A percentile compares a stretch with the other conserved stretches of the same genome.
Evolutionary conservation across 768 basidiomycete genomes (phyloP).

Genomic region (Suillus hirtellus): DNA sequence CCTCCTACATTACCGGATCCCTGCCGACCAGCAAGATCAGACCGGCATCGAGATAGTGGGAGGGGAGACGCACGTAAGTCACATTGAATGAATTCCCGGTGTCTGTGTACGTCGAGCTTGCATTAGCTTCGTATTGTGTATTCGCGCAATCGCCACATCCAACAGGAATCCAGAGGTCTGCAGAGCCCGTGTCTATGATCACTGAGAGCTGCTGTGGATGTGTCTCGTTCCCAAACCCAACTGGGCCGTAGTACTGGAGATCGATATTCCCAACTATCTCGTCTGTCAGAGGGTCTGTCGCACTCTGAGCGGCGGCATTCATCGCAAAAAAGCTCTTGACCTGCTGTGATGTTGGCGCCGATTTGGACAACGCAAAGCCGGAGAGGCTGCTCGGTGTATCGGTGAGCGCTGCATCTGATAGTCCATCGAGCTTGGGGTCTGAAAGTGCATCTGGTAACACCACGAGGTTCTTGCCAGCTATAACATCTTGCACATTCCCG

Average conservation of each 20-base stretch:
- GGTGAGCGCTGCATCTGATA: background rate
- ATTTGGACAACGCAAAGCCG: background rate
- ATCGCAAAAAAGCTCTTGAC: background rate
- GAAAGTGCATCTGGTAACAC: background rate
- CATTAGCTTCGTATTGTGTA: slow-evolving; percentile 37
- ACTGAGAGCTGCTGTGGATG: slow-evolving; percentile 46
- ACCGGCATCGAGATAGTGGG: background rate
- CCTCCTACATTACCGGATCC: slow-evolving; percentile 58
- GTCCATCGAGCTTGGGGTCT: background rate
- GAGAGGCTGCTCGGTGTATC: background rate
- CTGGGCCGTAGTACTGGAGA: slow-evolving; percentile 44
- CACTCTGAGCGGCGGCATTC: slow-evolving; percentile 2
- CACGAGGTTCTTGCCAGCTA: background rate
- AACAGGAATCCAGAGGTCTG: slow-evolving; percentile 60
- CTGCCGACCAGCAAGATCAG: slow-evolving; percentile 26
- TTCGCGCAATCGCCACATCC: slow-evolving; percentile 40
- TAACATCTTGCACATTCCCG: background rate
- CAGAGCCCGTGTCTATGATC: slow-evolving; percentile 69
- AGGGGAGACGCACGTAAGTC: slow-evolving; percentile 42
- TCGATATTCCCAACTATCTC: slow-evolving; percentile 41
- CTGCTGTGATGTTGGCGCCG: background rate
- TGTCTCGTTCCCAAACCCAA: slow-evolving; percentile 54
- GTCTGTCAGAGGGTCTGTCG: slow-evolving; percentile 36
- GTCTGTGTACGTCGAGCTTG: slow-evolving; percentile 44
- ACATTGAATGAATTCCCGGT: slow-evolving; percentile 37